Conservation (phyloP, 2,329 filamentous ascomycete genomes). For the Ophiostoma himal-ulmi region DNA sequence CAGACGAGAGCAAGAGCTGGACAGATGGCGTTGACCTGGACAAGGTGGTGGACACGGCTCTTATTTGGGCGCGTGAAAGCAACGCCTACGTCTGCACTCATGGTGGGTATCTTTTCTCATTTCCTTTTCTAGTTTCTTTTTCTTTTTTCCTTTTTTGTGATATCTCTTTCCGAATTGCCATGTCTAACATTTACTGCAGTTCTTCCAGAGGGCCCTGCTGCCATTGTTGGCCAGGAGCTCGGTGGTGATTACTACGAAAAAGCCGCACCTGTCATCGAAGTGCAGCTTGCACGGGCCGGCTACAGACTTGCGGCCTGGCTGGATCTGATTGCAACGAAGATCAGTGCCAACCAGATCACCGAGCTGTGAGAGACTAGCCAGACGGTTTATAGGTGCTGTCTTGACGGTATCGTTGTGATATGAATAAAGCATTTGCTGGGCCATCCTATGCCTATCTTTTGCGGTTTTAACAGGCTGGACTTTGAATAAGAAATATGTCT, state of each 20-base stretch:
- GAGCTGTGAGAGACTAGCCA: slow-evolving; percentile 26
- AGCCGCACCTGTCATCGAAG: slow-evolving; percentile 58
- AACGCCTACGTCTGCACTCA: slow-evolving; percentile 58
- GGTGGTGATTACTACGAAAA: slow-evolving; percentile 54
- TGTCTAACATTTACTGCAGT: slow-evolving; percentile 35
- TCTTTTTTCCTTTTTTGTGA: no score
- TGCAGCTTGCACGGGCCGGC: slow-evolving; percentile 62
- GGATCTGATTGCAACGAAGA: slow-evolving; percentile 50
- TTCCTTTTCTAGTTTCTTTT: not conserved
- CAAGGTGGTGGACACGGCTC: slow-evolving; percentile 49
- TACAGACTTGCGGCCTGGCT: slow-evolving; percentile 64
- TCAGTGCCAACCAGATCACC: slow-evolving; percentile 26
- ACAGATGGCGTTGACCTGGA: slow-evolving; percentile 48
- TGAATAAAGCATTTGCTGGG: not conserved
- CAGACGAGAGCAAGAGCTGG: slow-evolving; percentile 48
- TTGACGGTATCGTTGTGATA: not conserved
- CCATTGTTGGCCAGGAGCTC: slow-evolving; percentile 55
- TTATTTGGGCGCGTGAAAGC: slow-evolving; percentile 59
- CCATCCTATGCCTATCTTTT: not conserved
- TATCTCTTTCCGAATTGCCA: no score
- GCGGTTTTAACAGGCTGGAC: no score
- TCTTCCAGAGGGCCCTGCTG: slow-evolving; percentile 54
- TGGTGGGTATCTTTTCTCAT: slow-evolving; percentile 39
- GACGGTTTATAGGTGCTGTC: not conserved
- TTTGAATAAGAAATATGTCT: no score